A percentile compares a stretch with the other conserved stretches of the same genome.
These are phyloP conservation scores for Paraphoma sp. DNA, from an alignment of 2,329 filamentous ascomycete species.

Conservation along the genomic window DNA sequence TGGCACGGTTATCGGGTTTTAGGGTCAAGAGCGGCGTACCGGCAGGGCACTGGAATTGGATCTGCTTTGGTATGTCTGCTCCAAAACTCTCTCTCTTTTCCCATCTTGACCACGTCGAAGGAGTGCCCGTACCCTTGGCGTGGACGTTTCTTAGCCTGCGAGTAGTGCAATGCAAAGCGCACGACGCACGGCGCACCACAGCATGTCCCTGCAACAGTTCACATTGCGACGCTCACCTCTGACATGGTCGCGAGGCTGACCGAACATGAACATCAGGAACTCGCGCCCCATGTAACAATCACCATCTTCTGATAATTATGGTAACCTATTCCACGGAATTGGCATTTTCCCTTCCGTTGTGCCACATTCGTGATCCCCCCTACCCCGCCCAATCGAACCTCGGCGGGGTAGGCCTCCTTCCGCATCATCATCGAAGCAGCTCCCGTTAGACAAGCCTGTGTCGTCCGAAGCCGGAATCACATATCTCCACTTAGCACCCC, in stretches of 20 bases:
- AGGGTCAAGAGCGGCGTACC: constrained; percentile 2
- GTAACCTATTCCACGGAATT: background rate
- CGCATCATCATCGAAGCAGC: constrained; percentile 15
- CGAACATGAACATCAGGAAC: background rate
- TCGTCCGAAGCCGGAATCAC: constrained; percentile 15
- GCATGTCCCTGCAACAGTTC: too few species aligned
- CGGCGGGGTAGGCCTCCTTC: constrained; percentile 30
- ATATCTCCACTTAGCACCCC: background rate
- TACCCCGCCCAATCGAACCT: constrained; percentile 31
- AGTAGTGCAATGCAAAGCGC: too few species aligned
- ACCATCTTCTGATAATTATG: background rate
- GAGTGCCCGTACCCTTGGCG: too few species aligned
- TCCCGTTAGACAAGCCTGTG: constrained; percentile 6
- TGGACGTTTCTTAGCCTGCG: too few species aligned
- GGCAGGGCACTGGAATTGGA: constrained; percentile 1
- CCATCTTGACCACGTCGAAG: background rate
- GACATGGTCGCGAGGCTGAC: too few species aligned
- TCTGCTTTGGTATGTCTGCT: constrained; percentile 11
- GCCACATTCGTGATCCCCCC: constrained; percentile 4
- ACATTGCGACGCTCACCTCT: too few species aligned
- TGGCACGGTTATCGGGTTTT: background rate
- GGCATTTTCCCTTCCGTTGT: constrained; percentile 5
- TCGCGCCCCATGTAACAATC: background rate
- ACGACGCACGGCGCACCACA: too few species aligned
- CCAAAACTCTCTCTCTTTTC: background rate